Evolutionary conservation across 2,329 filamentous ascomycete genomes (phyloP).

Genomic region (Arthrobotrys musiformis): DNA sequence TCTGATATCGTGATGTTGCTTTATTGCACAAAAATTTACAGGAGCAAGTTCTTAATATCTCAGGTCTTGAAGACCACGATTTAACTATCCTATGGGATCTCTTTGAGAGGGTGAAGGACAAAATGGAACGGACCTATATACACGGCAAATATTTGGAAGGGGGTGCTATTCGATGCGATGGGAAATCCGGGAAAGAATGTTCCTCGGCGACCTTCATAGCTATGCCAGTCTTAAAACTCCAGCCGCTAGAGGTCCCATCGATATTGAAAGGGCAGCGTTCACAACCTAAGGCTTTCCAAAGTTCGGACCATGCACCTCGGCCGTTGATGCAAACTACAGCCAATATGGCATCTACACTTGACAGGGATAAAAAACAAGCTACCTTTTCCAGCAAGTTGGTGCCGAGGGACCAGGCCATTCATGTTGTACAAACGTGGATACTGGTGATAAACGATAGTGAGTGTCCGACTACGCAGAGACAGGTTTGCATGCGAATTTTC

Average conservation of each 20-base stretch:
- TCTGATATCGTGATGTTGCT: too few relatives aligned
- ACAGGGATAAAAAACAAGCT: conserved; percentile 30
- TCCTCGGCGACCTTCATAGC: conserved; percentile 21
- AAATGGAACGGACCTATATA: conserved; percentile 23
- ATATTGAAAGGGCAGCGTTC: neutral
- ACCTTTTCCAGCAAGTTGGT: conserved; percentile 20
- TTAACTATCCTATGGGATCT: conserved; percentile 29
- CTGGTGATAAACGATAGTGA: conserved; percentile 40
- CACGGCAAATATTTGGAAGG: conserved; percentile 39
- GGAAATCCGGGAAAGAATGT: conserved; percentile 10
- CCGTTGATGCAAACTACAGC: conserved; percentile 30
- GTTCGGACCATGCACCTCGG: conserved; percentile 15
- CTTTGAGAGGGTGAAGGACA: conserved; percentile 21
- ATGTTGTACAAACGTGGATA: conserved; percentile 28
- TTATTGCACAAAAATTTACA: neutral
- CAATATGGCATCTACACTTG: conserved; percentile 13
- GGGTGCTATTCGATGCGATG: conserved; percentile 29
- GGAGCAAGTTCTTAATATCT: conserved; percentile 27
- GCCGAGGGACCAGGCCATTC: conserved; percentile 19
- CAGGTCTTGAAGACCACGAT: conserved; percentile 14
- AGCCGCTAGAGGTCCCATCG: neutral
- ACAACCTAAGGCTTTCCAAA: conserved; percentile 8
- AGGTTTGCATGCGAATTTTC: too few relatives aligned
- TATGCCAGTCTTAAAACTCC: conserved; percentile 24
- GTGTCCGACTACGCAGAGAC: neutral